A percentile compares a stretch with the other conserved stretches of the same genome.
Conservation (phyloP, 2,329 filamentous ascomycete species). For the Clarireedia paspali region DNA sequence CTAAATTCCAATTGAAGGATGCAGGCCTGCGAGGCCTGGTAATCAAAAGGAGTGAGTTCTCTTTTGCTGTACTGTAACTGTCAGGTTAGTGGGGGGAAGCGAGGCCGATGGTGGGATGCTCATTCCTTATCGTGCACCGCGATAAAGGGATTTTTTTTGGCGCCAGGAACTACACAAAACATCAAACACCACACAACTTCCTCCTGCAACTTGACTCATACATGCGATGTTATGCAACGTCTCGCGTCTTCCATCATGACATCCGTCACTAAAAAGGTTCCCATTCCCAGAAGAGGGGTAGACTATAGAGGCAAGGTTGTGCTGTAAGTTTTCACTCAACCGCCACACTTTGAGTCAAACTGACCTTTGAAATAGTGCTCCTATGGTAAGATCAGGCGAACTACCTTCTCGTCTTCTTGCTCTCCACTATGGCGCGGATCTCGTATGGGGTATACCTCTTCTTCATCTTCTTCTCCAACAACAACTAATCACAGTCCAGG, state of each 20-base stretch:
- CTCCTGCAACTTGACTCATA: not conserved
- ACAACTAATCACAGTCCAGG: slow-evolving; percentile 39
- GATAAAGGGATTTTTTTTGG: too few relatives aligned
- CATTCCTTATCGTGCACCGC: too few relatives aligned
- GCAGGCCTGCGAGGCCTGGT: too few relatives aligned
- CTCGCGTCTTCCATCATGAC: slow-evolving; percentile 48
- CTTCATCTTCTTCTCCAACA: slow-evolving; percentile 6
- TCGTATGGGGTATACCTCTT: slow-evolving; percentile 73
- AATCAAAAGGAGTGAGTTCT: too few relatives aligned
- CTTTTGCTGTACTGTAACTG: too few relatives aligned
- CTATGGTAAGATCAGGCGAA: slow-evolving; percentile 98
- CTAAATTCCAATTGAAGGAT: too few relatives aligned
- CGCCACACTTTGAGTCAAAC: not conserved
- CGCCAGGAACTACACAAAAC: too few relatives aligned
- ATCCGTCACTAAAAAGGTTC: slow-evolving; percentile 56
- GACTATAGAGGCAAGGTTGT: slow-evolving; percentile 93
- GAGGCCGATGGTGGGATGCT: too few relatives aligned
- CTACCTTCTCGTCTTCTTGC: slow-evolving; percentile 81
- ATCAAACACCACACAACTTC: not conserved
- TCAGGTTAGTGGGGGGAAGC: too few relatives aligned
- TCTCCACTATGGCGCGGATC: slow-evolving; percentile 89
- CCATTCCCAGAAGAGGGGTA: slow-evolving; percentile 80
- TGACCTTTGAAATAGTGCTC: slow-evolving; percentile 43
- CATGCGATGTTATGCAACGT: slow-evolving; percentile 27
- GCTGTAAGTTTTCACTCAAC: slow-evolving; percentile 36